phyloP scores from a whole-genome alignment of 2,329 filamentous ascomycete genomes.

The Pseudogymnoascus sp. region DNA sequence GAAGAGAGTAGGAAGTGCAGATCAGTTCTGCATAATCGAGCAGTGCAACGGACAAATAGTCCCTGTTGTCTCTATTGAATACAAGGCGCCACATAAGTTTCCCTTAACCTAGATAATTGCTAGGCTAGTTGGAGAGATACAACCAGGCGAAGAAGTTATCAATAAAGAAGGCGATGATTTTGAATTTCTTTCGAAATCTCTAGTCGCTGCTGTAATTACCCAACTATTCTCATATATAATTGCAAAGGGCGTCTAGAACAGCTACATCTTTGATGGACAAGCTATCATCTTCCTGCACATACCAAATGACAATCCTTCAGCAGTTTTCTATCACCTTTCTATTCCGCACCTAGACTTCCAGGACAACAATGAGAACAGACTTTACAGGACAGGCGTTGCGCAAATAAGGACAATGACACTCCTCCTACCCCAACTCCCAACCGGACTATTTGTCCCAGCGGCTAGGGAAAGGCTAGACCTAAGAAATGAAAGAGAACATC shows the following conservation, averaged over 20 bases:
- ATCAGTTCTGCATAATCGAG: background rate
- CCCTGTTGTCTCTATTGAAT: constrained; percentile 29
- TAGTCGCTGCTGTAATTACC: constrained; percentile 10
- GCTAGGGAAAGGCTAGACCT: background rate
- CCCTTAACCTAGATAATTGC: constrained; percentile 21
- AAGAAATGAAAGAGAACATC: background rate
- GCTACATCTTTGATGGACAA: constrained; percentile 11
- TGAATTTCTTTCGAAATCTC: background rate
- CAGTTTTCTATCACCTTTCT: constrained; percentile 10
- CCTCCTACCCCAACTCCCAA: constrained; percentile 3
- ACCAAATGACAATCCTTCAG: constrained; percentile 11
- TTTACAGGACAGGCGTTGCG: constrained; percentile 9
- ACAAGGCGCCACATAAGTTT: constrained; percentile 35
- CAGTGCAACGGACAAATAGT: background rate
- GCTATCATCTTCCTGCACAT: constrained; percentile 11
- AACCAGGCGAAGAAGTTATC: constrained; percentile 21
- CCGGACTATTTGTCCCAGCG: background rate
- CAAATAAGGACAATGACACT: constrained; percentile 11
- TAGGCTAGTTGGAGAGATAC: constrained; percentile 21
- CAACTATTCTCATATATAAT: constrained; percentile 14
- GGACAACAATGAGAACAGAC: constrained; percentile 7
- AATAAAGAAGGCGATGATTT: constrained; percentile 8
- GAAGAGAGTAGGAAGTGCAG: background rate
- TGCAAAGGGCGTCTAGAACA: constrained; percentile 10
- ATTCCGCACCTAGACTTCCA: constrained; percentile 11